phyloP scores from a whole-genome alignment of 441 rosid species.

The Erodium moschatum region DNA sequence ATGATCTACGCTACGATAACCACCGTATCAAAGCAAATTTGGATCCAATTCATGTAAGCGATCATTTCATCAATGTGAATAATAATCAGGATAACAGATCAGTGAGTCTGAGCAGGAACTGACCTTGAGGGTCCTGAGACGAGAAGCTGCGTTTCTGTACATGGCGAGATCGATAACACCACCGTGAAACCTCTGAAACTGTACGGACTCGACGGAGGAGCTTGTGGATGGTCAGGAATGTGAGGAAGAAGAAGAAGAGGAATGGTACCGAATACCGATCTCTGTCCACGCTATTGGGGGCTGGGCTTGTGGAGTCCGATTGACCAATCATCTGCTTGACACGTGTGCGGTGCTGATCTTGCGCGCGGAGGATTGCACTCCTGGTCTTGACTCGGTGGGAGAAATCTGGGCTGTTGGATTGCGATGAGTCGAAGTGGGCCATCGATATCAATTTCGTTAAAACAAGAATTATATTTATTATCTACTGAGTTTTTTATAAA shows the following conservation, averaged over 20 bases:
- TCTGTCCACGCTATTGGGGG: neutral
- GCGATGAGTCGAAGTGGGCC: neutral
- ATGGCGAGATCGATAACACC: slow-evolving; percentile 26
- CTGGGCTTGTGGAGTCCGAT: neutral
- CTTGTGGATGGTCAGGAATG: slow-evolving; percentile 5
- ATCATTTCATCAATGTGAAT: neutral
- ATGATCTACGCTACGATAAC: neutral
- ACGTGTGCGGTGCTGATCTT: neutral
- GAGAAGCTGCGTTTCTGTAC: slow-evolving; percentile 50
- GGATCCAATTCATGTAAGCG: neutral
- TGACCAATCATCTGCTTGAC: neutral
- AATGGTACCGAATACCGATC: neutral
- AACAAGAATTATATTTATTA: too few species aligned
- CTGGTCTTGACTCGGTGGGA: neutral
- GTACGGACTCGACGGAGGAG: neutral
- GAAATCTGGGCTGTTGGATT: neutral
- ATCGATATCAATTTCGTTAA: too few species aligned
- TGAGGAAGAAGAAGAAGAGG: neutral
- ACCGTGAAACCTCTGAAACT: too few species aligned
- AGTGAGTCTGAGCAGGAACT: slow-evolving; percentile 14
- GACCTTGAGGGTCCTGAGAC: slow-evolving; percentile 52
- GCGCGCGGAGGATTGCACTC: neutral
- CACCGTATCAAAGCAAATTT: neutral
- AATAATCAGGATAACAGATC: neutral
- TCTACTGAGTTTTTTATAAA: too few species aligned